phyloP scores from a whole-genome alignment of 2,329 filamentous ascomycete species.

The Pseudogymnoascus sp. region DNA sequence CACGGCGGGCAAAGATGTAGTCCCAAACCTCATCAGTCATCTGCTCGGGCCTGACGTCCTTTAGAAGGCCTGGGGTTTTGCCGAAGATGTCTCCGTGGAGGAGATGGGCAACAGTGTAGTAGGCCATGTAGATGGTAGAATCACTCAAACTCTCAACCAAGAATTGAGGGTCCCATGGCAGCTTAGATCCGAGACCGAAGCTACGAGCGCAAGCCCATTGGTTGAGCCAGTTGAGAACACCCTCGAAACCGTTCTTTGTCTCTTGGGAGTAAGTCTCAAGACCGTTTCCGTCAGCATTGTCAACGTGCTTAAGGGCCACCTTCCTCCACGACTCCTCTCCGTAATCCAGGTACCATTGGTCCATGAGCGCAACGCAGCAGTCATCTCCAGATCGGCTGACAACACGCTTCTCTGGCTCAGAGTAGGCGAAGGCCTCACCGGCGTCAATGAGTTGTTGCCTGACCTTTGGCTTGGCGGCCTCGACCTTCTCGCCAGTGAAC shows the following conservation, averaged over 20 bases:
- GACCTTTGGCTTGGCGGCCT: slow-evolving; percentile 80
- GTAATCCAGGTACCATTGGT: slow-evolving; percentile 98
- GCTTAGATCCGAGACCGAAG: slow-evolving; percentile 85
- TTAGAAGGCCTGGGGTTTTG: slow-evolving; percentile 53
- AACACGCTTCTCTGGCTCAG: slow-evolving; percentile 85
- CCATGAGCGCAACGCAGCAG: slow-evolving; percentile 85
- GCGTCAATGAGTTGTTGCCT: slow-evolving; percentile 68
- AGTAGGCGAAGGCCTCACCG: slow-evolving; percentile 80
- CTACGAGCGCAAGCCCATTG: slow-evolving; percentile 92
- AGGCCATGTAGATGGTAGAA: slow-evolving; percentile 85
- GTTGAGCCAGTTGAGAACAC: slow-evolving; percentile 84
- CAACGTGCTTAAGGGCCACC: slow-evolving; percentile 64
- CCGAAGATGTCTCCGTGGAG: slow-evolving; percentile 86
- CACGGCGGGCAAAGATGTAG: slow-evolving; percentile 77
- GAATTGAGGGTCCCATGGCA: slow-evolving; percentile 88
- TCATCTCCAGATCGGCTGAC: slow-evolving; percentile 84
- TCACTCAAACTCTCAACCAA: slow-evolving; percentile 89
- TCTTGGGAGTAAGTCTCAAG: slow-evolving; percentile 76
- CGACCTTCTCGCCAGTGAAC: slow-evolving; percentile 79
- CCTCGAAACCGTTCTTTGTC: slow-evolving; percentile 73
- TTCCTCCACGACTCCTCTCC: slow-evolving; percentile 84
- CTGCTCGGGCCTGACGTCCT: slow-evolving; percentile 70
- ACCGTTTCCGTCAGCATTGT: slow-evolving; percentile 55
- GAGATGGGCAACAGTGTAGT: slow-evolving; percentile 60
- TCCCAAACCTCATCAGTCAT: slow-evolving; percentile 97